These are phyloP conservation scores for Aegilops tauschii DNA, from an alignment of 176 grass and related monocot genomes.

Conservation along the genomic window DNA sequence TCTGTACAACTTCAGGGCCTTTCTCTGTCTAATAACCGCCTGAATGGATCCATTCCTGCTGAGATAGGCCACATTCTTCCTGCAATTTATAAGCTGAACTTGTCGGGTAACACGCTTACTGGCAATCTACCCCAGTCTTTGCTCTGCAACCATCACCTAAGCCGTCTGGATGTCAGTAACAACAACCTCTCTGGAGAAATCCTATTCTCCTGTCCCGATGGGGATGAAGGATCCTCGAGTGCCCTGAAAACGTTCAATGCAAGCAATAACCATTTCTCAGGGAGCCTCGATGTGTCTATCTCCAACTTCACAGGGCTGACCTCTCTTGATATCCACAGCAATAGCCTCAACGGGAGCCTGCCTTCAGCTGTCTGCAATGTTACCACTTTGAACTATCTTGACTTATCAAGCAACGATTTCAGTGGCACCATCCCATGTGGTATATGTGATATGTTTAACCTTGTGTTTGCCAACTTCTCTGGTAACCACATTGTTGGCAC, in stretches of 20 bases:
- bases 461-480: slow-evolving; percentile 67
- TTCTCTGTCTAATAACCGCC: slow-evolving; percentile 63
- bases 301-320: slow-evolving; percentile 66
- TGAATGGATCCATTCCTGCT: slow-evolving; percentile 57
- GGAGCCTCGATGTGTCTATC: slow-evolving; percentile 50
- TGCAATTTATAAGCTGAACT: slow-evolving; percentile 45
- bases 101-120: slow-evolving; percentile 57
- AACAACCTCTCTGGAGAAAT: slow-evolving; percentile 68
- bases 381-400: slow-evolving; percentile 64
- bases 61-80: slow-evolving; percentile 61
- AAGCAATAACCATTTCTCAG: slow-evolving; percentile 67
- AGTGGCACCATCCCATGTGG: slow-evolving; percentile 61
- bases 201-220: slow-evolving; percentile 29
- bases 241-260: slow-evolving; percentile 68
- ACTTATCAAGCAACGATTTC: slow-evolving; percentile 74
- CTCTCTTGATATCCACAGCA: slow-evolving; percentile 76
- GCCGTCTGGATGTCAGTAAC: slow-evolving; percentile 62
- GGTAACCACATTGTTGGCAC: slow-evolving; percentile 45
- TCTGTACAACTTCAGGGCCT: slow-evolving; percentile 59
- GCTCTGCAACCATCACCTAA: slow-evolving; percentile 52
- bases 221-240: slow-evolving; percentile 10
- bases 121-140: slow-evolving; percentile 55
- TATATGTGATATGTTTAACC: slow-evolving; percentile 52
- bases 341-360: slow-evolving; percentile 63
- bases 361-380: slow-evolving; percentile 54